Percentiles rank a stretch among this genome's conserved stretches.
These are phyloP conservation scores for Mallotus japonicus DNA, from an alignment of 441 rosid genomes.

Conservation along the genomic window DNA sequence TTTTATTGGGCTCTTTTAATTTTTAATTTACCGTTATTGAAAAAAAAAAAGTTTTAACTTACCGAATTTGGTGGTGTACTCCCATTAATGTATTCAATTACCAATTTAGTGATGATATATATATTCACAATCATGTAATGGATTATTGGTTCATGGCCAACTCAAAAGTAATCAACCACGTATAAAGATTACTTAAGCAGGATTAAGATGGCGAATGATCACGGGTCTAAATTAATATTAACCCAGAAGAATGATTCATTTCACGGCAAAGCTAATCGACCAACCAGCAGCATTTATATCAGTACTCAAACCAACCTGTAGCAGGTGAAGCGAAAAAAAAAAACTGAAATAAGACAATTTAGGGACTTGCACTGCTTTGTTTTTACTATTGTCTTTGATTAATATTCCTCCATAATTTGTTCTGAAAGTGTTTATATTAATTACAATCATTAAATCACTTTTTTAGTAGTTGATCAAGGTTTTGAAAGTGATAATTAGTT, in stretches of 20 bases:
- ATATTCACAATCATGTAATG: neutral
- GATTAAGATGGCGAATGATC: neutral
- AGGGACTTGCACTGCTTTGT: conserved; percentile 21
- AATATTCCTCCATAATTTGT: neutral
- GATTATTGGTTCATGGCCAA: neutral
- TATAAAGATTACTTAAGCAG: neutral
- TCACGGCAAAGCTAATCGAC: conserved; percentile 25
- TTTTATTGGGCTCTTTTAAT: no score
- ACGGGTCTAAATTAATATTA: neutral
- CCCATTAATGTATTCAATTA: no score
- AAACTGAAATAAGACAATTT: conserved; percentile 5
- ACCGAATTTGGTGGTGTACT: no score
- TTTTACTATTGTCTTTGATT: conserved; percentile 24
- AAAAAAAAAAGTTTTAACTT: no score
- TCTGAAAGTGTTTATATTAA: neutral
- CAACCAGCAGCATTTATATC: conserved; percentile 27
- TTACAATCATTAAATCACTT: neutral
- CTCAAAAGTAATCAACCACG: neutral
- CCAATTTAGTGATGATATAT: no score
- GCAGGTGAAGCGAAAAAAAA: neutral
- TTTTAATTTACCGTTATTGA: no score
- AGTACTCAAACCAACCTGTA: neutral
- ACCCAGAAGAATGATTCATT: conserved; percentile 12
- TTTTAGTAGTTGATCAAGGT: neutral
- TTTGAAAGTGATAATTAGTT: no score